A percentile compares a stretch with the other conserved stretches of the same genome.
Evolutionary conservation across 495 filamentous ascomycete genomes (phyloP).

Genomic region (Lindgomyces ingoldianus): DNA sequence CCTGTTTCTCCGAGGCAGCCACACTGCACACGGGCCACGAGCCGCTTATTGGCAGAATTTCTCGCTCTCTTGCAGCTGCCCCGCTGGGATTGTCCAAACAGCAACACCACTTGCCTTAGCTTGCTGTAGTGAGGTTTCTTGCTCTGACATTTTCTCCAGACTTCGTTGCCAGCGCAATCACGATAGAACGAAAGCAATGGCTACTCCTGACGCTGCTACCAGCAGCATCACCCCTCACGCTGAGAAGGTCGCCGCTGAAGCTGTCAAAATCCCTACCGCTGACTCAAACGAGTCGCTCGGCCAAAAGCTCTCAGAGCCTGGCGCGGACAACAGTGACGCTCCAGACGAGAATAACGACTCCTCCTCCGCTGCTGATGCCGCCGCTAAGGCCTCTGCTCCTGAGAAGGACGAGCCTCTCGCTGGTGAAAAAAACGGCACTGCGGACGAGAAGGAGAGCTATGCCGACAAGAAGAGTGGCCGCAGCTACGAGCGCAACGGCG

Average conservation of each 20-base stretch:
- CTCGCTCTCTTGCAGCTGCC: too few species aligned
- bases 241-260: conserved; percentile 2
- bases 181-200: background rate
- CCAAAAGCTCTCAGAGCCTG: background rate
- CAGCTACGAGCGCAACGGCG: conserved; percentile 2
- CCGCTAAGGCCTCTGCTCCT: background rate
- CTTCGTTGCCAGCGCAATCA: background rate
- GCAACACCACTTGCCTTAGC: too few species aligned
- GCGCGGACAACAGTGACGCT: background rate
- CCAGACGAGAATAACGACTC: background rate
- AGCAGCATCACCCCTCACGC: conserved; percentile 4
- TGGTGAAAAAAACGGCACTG: conserved; percentile 4
- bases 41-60: too few species aligned
- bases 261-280: conserved; percentile 4
- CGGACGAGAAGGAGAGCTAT: conserved; percentile 12
- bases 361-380: background rate
- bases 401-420: background rate
- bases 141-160: too few species aligned
- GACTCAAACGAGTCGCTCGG: background rate
- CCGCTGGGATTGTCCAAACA: too few species aligned
- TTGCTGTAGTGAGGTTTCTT: too few species aligned
- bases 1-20: background rate
- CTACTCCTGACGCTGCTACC: background rate
- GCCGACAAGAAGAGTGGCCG: conserved; percentile 3
- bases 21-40: background rate